Conservation (phyloP, 345 rosid genomes). For the Durio zibethinus region DNA sequence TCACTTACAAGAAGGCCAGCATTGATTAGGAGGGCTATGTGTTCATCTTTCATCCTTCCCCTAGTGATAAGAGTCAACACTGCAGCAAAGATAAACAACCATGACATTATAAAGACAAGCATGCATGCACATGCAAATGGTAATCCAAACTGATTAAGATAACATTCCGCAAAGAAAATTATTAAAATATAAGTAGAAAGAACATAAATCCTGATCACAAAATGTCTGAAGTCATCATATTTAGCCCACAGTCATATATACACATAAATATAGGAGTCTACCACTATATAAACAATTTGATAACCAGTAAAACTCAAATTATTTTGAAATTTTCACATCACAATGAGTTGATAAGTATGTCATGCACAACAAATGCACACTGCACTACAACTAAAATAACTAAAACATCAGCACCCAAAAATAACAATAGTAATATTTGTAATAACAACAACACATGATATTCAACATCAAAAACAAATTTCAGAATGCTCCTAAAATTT, state of each 20-base stretch:
- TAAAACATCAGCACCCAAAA: background rate
- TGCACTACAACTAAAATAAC: background rate
- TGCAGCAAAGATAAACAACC: conserved; percentile 27
- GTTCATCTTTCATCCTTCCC: conserved; percentile 77
- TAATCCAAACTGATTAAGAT: background rate
- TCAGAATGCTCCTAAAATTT: background rate
- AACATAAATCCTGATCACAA: background rate
- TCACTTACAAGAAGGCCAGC: conserved; percentile 85
- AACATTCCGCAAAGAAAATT: background rate
- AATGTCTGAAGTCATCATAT: background rate
- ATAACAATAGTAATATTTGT: background rate
- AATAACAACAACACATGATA: background rate
- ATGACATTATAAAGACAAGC: background rate
- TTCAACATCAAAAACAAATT: background rate
- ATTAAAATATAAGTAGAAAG: background rate
- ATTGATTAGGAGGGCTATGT: conserved; percentile 67
- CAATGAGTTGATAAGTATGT: background rate
- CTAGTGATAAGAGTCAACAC: conserved; percentile 67
- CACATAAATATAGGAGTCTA: background rate
- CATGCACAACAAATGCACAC: background rate
- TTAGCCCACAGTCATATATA: background rate
- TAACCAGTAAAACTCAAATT: background rate
- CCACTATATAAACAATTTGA: background rate
- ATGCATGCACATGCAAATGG: background rate
- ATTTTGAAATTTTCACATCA: background rate